These are phyloP conservation scores for Panicum virgatum DNA, from an alignment of 202 grass and related monocot genomes.

Conservation along the genomic window DNA sequence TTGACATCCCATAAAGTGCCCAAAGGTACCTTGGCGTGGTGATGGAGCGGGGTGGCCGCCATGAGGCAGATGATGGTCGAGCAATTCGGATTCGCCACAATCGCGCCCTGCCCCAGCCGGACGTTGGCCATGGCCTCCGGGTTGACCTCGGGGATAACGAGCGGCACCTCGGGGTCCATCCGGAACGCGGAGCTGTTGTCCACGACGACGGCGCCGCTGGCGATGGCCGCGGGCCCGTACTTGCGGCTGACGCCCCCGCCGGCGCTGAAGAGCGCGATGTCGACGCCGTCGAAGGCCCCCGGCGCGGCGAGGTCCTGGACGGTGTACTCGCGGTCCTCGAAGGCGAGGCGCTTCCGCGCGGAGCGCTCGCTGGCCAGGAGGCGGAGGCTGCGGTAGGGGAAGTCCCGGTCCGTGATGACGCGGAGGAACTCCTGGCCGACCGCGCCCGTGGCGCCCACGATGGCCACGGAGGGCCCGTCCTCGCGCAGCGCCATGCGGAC, in stretches of 20 bases:
- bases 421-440: constrained; percentile 92
- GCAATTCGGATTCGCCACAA: constrained; percentile 94
- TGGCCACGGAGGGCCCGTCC: constrained; percentile 77
- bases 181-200: constrained; percentile 95
- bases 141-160: constrained; percentile 94
- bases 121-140: constrained; percentile 80
- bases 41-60: constrained; percentile 92
- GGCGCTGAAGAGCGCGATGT: constrained; percentile 91
- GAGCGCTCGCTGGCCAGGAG: constrained; percentile 82
- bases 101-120: constrained; percentile 67
- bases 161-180: constrained; percentile 86
- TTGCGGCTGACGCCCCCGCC: constrained; percentile 69
- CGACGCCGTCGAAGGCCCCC: constrained; percentile 76
- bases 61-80: constrained; percentile 97
- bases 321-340: constrained; percentile 70
- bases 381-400: constrained; percentile 77
- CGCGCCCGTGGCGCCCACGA: constrained; percentile 90
- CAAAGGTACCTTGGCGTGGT: constrained; percentile 69
- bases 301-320: constrained; percentile 76
- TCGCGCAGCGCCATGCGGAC: constrained; percentile 77
- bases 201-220: constrained; percentile 71
- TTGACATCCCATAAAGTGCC: not conserved
- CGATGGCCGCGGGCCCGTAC: constrained; percentile 61
- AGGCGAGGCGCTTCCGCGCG: constrained; percentile 64
- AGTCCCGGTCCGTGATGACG: constrained; percentile 74